These are phyloP conservation scores for Pezicula radicicola DNA, from an alignment of 2,329 filamentous ascomycete species.

Conservation along the genomic window DNA sequence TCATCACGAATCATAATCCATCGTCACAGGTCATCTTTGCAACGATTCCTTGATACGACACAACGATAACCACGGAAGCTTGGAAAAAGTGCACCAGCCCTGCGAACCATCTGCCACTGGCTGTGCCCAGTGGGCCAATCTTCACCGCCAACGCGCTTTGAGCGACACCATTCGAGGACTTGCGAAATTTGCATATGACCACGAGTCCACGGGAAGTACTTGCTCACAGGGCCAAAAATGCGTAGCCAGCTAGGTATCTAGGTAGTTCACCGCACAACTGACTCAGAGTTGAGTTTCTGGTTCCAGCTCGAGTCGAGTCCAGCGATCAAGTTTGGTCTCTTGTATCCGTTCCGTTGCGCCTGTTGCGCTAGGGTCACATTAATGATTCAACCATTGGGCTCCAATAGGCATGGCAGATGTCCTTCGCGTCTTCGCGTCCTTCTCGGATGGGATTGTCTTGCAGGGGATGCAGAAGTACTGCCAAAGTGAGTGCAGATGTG, in stretches of 20 bases:
- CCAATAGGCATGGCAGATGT: background rate
- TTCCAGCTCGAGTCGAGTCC: background rate
- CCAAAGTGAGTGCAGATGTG: too few relatives aligned
- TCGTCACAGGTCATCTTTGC: too few relatives aligned
- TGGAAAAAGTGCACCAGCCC: background rate
- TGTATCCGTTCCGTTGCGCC: background rate
- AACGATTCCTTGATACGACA: too few relatives aligned
- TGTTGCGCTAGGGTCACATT: background rate
- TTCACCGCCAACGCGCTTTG: constrained; percentile 20
- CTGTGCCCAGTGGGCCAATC: constrained; percentile 26
- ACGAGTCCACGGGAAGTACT: background rate
- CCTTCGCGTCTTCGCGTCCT: too few relatives aligned
- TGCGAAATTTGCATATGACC: constrained; percentile 15
- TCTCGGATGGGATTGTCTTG: constrained; percentile 1
- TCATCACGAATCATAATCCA: background rate
- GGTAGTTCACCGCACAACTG: background rate
- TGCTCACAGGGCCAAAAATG: background rate
- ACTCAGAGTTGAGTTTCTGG: background rate
- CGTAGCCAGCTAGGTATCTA: too few relatives aligned
- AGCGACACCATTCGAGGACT: constrained; percentile 21
- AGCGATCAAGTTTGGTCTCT: background rate
- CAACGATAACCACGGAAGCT: too few relatives aligned
- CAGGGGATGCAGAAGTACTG: background rate
- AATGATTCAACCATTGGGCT: background rate
- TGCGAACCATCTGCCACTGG: constrained; percentile 9